A percentile compares a stretch with the other conserved stretches of the same genome.
phyloP scores from a whole-genome alignment of 768 basidiomycete species.

The Leccinum rimulosum region DNA sequence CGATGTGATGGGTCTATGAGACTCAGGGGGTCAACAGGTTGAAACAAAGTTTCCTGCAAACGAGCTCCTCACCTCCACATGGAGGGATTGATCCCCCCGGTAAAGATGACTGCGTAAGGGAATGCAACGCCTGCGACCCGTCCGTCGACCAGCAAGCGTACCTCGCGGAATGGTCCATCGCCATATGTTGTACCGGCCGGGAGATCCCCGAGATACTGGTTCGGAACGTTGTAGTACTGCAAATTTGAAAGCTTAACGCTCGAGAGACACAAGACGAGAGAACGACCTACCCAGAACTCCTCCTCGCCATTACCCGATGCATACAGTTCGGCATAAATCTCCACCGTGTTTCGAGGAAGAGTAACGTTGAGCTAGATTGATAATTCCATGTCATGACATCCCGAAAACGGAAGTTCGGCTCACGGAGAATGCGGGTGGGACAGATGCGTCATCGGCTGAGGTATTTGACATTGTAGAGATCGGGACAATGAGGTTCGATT shows the following conservation, averaged over 20 bases:
- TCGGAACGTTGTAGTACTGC: slow-evolving; percentile 68
- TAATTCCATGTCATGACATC: background rate
- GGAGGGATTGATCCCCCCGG: slow-evolving; percentile 67
- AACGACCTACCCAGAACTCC: slow-evolving; percentile 70
- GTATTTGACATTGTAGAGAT: slow-evolving; percentile 62
- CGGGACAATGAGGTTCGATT: slow-evolving; percentile 66
- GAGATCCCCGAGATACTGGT: slow-evolving; percentile 54
- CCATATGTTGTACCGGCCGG: slow-evolving; percentile 47
- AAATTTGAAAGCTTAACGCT: background rate
- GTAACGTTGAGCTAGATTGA: slow-evolving; percentile 57
- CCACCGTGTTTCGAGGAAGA: slow-evolving; percentile 64
- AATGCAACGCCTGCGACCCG: slow-evolving; percentile 54
- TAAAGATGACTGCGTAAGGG: slow-evolving; percentile 65
- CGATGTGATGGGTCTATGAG: slow-evolving; percentile 62
- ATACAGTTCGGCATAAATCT: slow-evolving; percentile 67
- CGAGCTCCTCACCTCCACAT: slow-evolving; percentile 57
- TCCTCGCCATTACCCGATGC: slow-evolving; percentile 66
- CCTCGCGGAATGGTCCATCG: slow-evolving; percentile 60
- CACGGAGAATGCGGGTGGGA: slow-evolving; percentile 73
- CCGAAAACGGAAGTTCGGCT: slow-evolving; percentile 5
- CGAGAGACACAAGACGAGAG: background rate
- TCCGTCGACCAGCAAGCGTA: slow-evolving; percentile 58
- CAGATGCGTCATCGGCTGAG: slow-evolving; percentile 70
- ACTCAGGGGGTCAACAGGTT: background rate
- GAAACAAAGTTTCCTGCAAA: background rate